phyloP scores from a whole-genome alignment of 352 stramenopile genomes.

The Phytopythium vexans region DNA sequence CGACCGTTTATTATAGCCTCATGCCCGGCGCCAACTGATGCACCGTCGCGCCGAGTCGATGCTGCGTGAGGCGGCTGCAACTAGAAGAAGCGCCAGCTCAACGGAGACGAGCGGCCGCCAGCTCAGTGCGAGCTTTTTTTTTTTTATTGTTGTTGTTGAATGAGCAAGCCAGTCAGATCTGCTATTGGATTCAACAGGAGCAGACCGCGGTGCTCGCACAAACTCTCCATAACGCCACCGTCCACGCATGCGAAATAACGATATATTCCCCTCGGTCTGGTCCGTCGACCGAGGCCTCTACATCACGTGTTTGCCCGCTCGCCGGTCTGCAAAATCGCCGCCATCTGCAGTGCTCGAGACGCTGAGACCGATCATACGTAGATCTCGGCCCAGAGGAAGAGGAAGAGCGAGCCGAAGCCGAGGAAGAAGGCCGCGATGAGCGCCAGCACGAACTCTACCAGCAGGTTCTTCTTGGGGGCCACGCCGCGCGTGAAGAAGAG shows the following conservation, averaged over 20 bases:
- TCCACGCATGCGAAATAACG: conserved; percentile 10
- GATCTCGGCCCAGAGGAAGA: conserved; percentile 87
- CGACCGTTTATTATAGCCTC: conserved; percentile 97
- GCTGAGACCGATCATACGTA: conserved; percentile 59
- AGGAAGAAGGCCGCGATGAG: conserved; percentile 69
- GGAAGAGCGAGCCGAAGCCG: conserved; percentile 80
- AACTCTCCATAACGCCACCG: too few relatives aligned
- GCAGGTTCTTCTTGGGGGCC: conserved; percentile 71
- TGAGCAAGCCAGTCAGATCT: too few relatives aligned
- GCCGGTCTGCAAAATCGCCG: neutral
- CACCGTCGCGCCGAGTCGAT: too few relatives aligned
- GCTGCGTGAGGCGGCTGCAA: too few relatives aligned
- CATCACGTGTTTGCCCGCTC: neutral
- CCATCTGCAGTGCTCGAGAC: neutral
- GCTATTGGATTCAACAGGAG: too few relatives aligned
- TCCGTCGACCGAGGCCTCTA: neutral
- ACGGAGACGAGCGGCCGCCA: too few relatives aligned
- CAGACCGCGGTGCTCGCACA: too few relatives aligned
- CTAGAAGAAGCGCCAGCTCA: too few relatives aligned
- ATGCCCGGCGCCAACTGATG: conserved; percentile 83
- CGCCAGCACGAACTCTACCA: conserved; percentile 65
- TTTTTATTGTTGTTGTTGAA: too few relatives aligned
- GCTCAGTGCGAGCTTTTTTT: too few relatives aligned
- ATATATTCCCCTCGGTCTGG: neutral
- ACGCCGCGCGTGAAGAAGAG: conserved; percentile 82